phyloP scores from a whole-genome alignment of 169 alveolate genomes.

The Cystoisospora suis region DNA sequence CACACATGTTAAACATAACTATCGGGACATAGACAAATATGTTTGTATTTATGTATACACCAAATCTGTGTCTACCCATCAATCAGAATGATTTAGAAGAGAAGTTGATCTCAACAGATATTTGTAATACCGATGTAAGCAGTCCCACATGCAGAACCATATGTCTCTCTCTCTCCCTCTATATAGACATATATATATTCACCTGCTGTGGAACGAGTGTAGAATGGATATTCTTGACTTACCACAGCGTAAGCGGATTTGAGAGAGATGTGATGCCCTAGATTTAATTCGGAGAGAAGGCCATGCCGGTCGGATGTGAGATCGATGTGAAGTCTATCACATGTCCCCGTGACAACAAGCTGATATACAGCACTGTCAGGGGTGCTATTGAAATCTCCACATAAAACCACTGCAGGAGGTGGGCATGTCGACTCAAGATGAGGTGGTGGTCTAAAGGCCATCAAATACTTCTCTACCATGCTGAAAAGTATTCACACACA shows the following conservation, averaged over 20 bases:
- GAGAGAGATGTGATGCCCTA: conserved; percentile 10
- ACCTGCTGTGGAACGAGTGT: background rate
- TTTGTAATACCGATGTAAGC: too few relatives aligned
- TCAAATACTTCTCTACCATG: conserved; percentile 56
- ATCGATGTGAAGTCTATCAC: conserved; percentile 75
- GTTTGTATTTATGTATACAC: background rate
- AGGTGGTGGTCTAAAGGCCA: conserved; percentile 2
- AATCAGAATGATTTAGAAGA: background rate
- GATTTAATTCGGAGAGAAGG: background rate
- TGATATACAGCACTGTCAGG: conserved; percentile 80
- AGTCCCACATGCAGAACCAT: background rate
- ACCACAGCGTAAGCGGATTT: conserved; percentile 37
- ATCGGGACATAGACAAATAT: background rate
- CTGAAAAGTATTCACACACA: background rate
- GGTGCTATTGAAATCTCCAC: conserved; percentile 81
- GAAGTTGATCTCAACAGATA: background rate
- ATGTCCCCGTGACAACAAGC: conserved; percentile 73
- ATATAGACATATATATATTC: background rate
- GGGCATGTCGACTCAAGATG: background rate
- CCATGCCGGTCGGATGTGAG: conserved; percentile 45
- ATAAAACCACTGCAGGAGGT: conserved; percentile 74
- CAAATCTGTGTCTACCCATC: background rate
- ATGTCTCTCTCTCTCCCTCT: too few relatives aligned
- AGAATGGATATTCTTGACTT: background rate
- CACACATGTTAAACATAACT: background rate